These are phyloP conservation scores for Alternaria rosae DNA, from an alignment of 2,329 filamentous ascomycete species.

Conservation along the genomic window DNA sequence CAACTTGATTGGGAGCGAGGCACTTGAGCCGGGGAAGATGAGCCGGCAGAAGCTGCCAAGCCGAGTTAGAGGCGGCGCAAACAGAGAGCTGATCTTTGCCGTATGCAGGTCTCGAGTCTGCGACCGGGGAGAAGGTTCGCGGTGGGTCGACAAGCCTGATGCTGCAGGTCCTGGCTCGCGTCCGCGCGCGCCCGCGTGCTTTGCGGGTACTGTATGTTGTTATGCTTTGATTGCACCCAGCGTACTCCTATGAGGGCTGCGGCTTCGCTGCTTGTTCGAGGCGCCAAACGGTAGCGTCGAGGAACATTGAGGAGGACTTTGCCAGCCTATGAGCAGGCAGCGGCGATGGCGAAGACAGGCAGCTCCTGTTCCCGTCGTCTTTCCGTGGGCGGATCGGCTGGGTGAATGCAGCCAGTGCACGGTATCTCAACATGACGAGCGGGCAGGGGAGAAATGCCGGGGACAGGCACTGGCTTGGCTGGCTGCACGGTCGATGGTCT, in stretches of 20 bases:
- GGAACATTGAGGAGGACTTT: background rate
- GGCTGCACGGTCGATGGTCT: slow-evolving; percentile 29
- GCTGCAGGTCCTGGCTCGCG: slow-evolving; percentile 25
- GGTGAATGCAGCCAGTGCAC: slow-evolving; percentile 15
- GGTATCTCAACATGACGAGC: slow-evolving; percentile 13
- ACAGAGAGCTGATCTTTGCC: slow-evolving; percentile 23
- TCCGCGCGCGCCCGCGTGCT: slow-evolving; percentile 30
- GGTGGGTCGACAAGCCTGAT: slow-evolving; percentile 29
- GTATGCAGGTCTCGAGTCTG: slow-evolving; percentile 19
- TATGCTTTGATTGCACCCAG: slow-evolving; percentile 2
- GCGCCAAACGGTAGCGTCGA: background rate
- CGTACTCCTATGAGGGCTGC: slow-evolving; percentile 6
- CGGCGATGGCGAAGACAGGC: background rate
- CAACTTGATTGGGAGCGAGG: slow-evolving; percentile 23
- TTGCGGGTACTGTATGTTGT: slow-evolving; percentile 26
- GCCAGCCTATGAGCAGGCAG: background rate
- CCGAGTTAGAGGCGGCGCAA: slow-evolving; percentile 4
- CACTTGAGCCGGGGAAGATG: slow-evolving; percentile 32
- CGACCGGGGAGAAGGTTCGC: slow-evolving; percentile 20
- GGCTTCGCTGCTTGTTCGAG: background rate
- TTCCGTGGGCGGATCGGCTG: slow-evolving; percentile 8
- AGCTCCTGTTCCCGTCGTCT: background rate
- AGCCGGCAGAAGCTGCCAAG: slow-evolving; percentile 25
- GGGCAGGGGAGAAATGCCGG: slow-evolving; percentile 25
- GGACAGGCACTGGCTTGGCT: slow-evolving; percentile 18